Conservation (phyloP, 139 green algal species). For the Protoeuglena noctilucae region DNA sequence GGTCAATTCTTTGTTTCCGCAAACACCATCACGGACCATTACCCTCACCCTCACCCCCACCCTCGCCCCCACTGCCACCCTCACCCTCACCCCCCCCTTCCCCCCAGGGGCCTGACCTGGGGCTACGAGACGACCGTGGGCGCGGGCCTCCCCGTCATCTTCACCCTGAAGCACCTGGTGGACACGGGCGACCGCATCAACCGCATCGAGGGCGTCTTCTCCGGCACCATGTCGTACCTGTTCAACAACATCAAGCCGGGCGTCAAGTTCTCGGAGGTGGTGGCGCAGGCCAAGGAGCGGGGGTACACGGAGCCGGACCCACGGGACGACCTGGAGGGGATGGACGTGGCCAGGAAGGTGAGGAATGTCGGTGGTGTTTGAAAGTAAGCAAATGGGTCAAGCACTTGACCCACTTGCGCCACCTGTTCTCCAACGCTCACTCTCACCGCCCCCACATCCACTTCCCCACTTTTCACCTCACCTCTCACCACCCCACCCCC, state of each 20-base stretch:
- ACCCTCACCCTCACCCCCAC: neutral
- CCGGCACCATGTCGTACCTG: conserved; percentile 90
- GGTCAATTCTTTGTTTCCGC: conserved; percentile 93
- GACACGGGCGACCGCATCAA: conserved; percentile 77
- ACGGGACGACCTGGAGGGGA: conserved; percentile 71
- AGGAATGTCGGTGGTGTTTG: too few species aligned
- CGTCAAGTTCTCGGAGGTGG: conserved; percentile 62
- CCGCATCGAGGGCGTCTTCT: conserved; percentile 82
- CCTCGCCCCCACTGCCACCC: neutral
- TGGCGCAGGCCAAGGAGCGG: conserved; percentile 55
- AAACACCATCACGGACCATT: conserved; percentile 6
- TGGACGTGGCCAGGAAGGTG: conserved; percentile 88
- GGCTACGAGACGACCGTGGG: conserved; percentile 60
- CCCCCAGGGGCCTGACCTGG: neutral
- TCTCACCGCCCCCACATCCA: too few species aligned
- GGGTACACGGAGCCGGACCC: conserved; percentile 96
- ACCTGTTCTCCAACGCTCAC: neutral
- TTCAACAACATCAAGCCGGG: conserved; percentile 72
- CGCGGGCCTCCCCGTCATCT: conserved; percentile 84
- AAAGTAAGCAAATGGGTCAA: conserved; percentile 54
- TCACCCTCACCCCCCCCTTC: neutral
- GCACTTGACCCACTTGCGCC: neutral
- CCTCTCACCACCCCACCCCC: too few species aligned
- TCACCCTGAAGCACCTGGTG: conserved; percentile 76
- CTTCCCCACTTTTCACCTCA: too few species aligned